Evolutionary conservation across 768 basidiomycete genomes (phyloP), one percentile per base, ranked within the genome.

Genomic region (Termitomyces sp.): DNA sequence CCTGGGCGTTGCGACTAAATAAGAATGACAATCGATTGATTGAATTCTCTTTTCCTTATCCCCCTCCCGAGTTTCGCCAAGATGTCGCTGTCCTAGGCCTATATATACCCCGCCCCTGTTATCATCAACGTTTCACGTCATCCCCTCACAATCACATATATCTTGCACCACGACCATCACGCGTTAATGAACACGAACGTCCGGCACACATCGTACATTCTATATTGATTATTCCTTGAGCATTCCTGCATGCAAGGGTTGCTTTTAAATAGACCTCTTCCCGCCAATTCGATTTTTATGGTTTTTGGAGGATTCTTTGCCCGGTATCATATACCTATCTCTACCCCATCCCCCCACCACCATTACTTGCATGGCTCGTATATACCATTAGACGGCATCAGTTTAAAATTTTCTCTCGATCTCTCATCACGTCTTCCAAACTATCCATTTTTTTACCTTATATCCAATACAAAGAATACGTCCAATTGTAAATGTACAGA

Each of bases 1-100:
- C 64, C 64, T 9, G 45, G 43, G 53, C 57, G 66, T 55, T 84
- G 83, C 62, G 82, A 83, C 67, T 85, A 69, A 78, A 60, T 16
- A 36, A 49, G 32, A 20, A 34, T 26, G 27, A 24, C 18, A 14
- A 18, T 27, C 13, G 37, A 53, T 42, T 34, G 22, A 14, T 24
- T 9, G n/a, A 5, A 2, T 30, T 42, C 14, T n/a, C 9, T 18
- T 27, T 24, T 34, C 47, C 49, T 20, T 56, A 39, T 53, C 13
- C 37, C 9, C 27, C 55, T 46, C 37, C 46, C 37, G 34, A 14
- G n/a, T 40, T 10, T 34, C 20, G 26, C 20, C 22, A 39, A 20
- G 48, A 50, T 56, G 44, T 56, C 27, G 18, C 32, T 59, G 50
- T 14, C 26, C 57, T 50, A 62, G 20, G 39, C 33, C 51, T 40